Evolutionary conservation across 169 alveolate species (phyloP).

Genomic region (Eimeria nieschulzi): DNA sequence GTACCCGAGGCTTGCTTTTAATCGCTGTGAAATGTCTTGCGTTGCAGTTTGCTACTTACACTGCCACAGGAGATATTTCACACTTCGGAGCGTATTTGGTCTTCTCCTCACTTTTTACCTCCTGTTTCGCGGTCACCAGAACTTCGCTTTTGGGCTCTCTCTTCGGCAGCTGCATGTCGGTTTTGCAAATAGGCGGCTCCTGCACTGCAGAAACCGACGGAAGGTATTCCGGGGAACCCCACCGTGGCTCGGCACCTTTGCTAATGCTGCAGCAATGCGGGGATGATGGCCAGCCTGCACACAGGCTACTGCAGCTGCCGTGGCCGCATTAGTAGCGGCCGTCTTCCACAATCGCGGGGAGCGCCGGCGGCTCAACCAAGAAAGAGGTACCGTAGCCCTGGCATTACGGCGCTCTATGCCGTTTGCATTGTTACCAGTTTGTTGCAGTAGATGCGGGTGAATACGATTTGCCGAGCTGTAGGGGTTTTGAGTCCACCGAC

Average conservation of each 20-base stretch:
- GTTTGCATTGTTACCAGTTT: not conserved
- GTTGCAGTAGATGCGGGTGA: not conserved
- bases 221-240: not conserved
- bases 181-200: not conserved
- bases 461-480: slow-evolving; percentile 3
- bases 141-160: too few relatives aligned
- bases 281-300: not conserved
- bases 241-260: not conserved
- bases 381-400: not conserved
- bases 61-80: too few relatives aligned
- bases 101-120: too few relatives aligned
- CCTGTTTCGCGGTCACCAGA: too few relatives aligned
- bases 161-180: not conserved
- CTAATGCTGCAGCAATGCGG: not conserved
- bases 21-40: too few relatives aligned
- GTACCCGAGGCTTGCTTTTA: too few relatives aligned
- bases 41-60: too few relatives aligned
- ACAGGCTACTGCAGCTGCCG: not conserved
- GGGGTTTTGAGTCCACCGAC: not conserved
- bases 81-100: too few relatives aligned
- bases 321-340: not conserved
- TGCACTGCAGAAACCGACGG: not conserved
- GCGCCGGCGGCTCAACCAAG: slow-evolving; percentile 2
- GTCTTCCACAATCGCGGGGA: not conserved
- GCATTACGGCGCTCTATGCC: not conserved